These are phyloP conservation scores for Neonectria sp. DNA, from an alignment of 2,329 filamentous ascomycete genomes.

Conservation along the genomic window DNA sequence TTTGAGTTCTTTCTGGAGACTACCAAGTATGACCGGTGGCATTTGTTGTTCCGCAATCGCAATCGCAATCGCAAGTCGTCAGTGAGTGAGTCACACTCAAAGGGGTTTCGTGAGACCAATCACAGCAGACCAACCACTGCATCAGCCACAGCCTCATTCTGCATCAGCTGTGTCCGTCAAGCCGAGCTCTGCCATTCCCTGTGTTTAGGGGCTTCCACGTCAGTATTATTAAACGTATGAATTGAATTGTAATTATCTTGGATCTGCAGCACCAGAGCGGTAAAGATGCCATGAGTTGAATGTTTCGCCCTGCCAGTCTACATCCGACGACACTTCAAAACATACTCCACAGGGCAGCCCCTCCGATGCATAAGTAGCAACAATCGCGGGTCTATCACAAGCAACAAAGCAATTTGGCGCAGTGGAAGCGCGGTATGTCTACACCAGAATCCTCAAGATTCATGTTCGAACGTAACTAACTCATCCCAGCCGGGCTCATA, in stretches of 20 bases:
- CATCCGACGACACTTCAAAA: too few relatives aligned
- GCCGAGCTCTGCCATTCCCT: background rate
- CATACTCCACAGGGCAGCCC: too few relatives aligned
- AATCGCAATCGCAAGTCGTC: background rate
- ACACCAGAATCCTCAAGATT: background rate
- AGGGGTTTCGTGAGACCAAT: background rate
- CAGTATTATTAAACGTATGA: background rate
- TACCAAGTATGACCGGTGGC: background rate
- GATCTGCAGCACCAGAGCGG: too few relatives aligned
- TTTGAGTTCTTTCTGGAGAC: background rate
- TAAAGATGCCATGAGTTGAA: too few relatives aligned
- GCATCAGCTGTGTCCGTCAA: background rate
- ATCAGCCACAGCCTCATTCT: background rate
- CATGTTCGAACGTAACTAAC: background rate
- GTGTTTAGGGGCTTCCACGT: background rate
- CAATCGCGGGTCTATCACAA: background rate
- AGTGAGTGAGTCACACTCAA: slow-evolving; percentile 15
- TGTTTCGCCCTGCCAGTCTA: too few relatives aligned
- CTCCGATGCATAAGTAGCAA: too few relatives aligned
- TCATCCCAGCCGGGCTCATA: slow-evolving; percentile 33
- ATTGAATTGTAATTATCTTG: too few relatives aligned
- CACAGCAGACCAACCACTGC: background rate
- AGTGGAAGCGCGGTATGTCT: slow-evolving; percentile 28
- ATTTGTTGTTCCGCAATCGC: background rate
- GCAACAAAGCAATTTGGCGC: slow-evolving; percentile 18